Conservation (phyloP, 495 filamentous ascomycete species). For the Penicillium antarcticum region DNA sequence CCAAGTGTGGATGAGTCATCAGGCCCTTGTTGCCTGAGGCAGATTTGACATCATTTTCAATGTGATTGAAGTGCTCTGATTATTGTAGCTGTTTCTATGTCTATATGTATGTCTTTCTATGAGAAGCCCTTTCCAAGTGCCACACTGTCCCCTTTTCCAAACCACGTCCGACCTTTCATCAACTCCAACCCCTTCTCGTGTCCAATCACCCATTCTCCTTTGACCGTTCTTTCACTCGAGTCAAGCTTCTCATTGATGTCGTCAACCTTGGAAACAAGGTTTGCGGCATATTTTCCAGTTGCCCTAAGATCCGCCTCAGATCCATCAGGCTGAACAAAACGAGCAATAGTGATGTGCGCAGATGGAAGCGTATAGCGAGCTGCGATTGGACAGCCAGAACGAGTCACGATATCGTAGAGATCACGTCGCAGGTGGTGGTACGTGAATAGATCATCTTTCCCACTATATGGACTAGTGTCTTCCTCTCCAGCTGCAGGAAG, state of each 20-base stretch:
- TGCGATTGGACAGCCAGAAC: conserved; percentile 57
- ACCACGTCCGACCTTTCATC: conserved; percentile 72
- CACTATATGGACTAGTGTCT: conserved; percentile 3
- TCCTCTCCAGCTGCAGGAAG: conserved; percentile 66
- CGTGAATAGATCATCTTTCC: conserved; percentile 59
- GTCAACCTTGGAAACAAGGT: conserved; percentile 66
- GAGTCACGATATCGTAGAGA: conserved; percentile 57
- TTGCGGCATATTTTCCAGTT: conserved; percentile 46
- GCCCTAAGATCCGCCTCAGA: conserved; percentile 23
- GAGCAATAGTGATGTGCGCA: conserved; percentile 81
- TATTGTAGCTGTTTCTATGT: background rate
- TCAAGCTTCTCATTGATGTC: conserved; percentile 64
- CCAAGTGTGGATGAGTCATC: conserved; percentile 26
- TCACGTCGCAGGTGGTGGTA: conserved; percentile 90
- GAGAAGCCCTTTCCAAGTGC: conserved; percentile 54
- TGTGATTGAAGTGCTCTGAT: background rate
- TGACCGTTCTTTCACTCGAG: conserved; percentile 33
- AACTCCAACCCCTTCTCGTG: conserved; percentile 72
- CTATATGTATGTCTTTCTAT: conserved; percentile 1
- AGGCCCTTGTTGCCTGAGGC: conserved; percentile 6
- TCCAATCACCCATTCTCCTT: conserved; percentile 68
- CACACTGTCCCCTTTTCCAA: conserved; percentile 70
- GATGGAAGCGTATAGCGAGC: conserved; percentile 83
- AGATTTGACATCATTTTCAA: background rate
- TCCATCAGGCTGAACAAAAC: conserved; percentile 63